Base-by-base conservation (phyloP, 495 filamentous ascomycete species). In the Daldinia loculata region DNA sequence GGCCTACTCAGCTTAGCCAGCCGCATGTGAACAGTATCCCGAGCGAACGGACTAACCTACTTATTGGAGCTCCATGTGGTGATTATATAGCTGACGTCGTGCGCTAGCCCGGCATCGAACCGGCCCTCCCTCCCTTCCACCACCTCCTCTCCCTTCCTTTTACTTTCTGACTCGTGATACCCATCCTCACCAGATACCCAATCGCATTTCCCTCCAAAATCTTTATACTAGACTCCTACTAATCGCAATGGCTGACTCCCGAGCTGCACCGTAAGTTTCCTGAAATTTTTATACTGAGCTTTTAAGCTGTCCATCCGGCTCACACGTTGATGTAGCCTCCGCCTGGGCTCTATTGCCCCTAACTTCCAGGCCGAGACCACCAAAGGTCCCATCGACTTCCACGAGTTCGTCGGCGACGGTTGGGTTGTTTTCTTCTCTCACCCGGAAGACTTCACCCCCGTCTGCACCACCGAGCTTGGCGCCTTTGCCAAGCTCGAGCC, bases 351-450 rank as follows among this genome's bases (percentile, higher is more conserved):
- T 76, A 87, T 86, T 79, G 95, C 95, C 80, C 95, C 95, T 72
- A 91, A 97, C 87, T 98, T 98, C 87, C 80, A 95, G 77, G 92
- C 95, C 68, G 92, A 95, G 61, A 97, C 95, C 78, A 97, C 95
- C 77, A 88, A 85, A 61, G 95, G 95, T 68, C 89, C 88, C 61
- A 98, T 99, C 81, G 90, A 96, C 84, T 97, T 98, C 88, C 96
- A 99, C 83, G 89, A 98, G 77, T 99, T 92, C 84, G 92, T 98
- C 74, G 96, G 93, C 78, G 87, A 95, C 85, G 92, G 87, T 71
- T 99, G 95, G 95, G 90, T 92, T 67, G 88, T 99, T 72, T 89
- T 98, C 79, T 99, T 98, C 89, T 97, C 94, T 34, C 95, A 99
- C 86, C 95, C 95, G 32, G 93, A 95, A 80, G 91, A 94, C 81